Percentiles rank a stretch among this genome's conserved stretches.
These are phyloP conservation scores for Liriodendron chinense DNA, from an alignment of 164 flowering plant species.

Conservation along the genomic window DNA sequence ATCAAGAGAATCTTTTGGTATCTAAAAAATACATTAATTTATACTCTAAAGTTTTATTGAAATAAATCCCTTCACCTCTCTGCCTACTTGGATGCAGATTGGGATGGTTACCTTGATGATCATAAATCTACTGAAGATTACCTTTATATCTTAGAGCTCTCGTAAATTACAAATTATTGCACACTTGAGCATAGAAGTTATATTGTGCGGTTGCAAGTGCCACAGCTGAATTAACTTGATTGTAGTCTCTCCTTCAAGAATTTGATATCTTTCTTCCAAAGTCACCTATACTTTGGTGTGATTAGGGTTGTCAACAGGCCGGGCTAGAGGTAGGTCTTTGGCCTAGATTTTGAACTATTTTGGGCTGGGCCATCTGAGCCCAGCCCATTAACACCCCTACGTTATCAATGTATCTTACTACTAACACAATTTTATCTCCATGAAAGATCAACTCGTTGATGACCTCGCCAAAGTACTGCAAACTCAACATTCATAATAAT, in stretches of 20 bases:
- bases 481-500: not conserved
- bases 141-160: not conserved
- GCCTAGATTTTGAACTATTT: too few species aligned
- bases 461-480: not conserved
- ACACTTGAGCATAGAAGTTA: not conserved
- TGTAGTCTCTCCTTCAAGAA: not conserved
- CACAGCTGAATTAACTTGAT: not conserved
- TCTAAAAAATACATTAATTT: not conserved
- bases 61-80: not conserved
- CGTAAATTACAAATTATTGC: not conserved
- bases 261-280: not conserved
- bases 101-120: not conserved
- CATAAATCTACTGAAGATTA: not conserved
- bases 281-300: not conserved
- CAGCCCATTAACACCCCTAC: too few species aligned
- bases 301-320: too few species aligned
- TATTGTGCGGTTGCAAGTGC: not conserved
- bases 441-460: not conserved
- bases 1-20: not conserved
- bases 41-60: not conserved
- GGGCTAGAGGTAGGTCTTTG: too few species aligned
- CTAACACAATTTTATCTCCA: too few species aligned
- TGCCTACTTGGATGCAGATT: not conserved
- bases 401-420: too few species aligned
- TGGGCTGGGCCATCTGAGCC: too few species aligned